These are phyloP conservation scores for Artemisia tridentata DNA, from an alignment of 129 eudicot species.

Conservation along the genomic window DNA sequence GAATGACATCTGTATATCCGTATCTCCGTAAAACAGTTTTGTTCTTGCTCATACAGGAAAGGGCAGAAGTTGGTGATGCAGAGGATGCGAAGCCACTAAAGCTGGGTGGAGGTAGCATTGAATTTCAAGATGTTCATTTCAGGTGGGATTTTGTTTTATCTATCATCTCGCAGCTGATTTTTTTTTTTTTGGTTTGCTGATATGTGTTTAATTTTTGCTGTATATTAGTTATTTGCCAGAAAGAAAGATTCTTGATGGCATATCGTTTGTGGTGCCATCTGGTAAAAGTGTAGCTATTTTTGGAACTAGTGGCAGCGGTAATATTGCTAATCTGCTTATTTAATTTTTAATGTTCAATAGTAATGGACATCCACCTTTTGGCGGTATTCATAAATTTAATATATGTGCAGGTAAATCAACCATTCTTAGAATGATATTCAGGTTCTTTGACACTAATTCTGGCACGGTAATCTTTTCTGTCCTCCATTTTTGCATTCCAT, in stretches of 20 bases:
- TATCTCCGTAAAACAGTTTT: constrained; percentile 13
- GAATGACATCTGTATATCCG: not conserved
- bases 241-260: constrained; percentile 95
- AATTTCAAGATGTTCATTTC: constrained; percentile 80
- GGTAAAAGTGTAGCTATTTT: constrained; percentile 98
- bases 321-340: constrained; percentile 21
- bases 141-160: constrained; percentile 37
- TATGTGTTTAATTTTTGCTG: constrained; percentile 5
- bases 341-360: not conserved
- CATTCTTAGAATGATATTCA: constrained; percentile 86
- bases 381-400: constrained; percentile 10
- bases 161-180: not conserved
- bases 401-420: constrained; percentile 85
- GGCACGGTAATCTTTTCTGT: constrained; percentile 60
- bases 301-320: constrained; percentile 99
- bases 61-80: constrained; percentile 64
- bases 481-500: not conserved
- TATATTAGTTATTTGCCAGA: constrained; percentile 69
- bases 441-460: constrained; percentile 78
- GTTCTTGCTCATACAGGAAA: constrained; percentile 54
- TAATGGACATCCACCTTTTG: not conserved
- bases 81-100: constrained; percentile 71
- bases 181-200: constrained; percentile 22
- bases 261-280: constrained; percentile 95
- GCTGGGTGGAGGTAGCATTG: constrained; percentile 74